Evolutionary conservation across 768 basidiomycete species (phyloP), one percentile per base, ranked within the genome.

Genomic region (Cubamyces lactineus): DNA sequence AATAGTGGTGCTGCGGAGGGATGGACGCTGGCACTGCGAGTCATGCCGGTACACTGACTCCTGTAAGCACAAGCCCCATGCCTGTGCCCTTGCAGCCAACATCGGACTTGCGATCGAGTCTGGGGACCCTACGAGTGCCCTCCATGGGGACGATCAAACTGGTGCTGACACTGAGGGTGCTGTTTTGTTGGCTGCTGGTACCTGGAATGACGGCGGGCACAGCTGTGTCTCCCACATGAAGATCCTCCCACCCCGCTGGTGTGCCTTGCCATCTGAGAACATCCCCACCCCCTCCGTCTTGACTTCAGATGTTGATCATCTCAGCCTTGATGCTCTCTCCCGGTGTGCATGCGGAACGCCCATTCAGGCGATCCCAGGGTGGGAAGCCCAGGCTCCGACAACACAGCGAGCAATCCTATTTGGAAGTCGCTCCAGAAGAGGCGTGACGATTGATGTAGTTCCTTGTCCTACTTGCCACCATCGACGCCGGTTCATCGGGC

Each of bases 21-120:
- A 59, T n/a, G 58, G 58, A 1, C 58, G 58, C 1, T 59, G 58
- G 58, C 58, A 59, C 28, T 59, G 58, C 17, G 17, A 52, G 26
- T 59, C 58, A 1, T 59, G 58, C 24, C 1, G 58, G 9, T 59
- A 53, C 17, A 2, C 43, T 19, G 41, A 45, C 9, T 21, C 30
- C 4, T 59, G 58, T 38, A 59, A 59, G 17, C 58, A 59, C 23
- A 38, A 26, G 8, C 58, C 58, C 1, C 58, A 59, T 24, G 58
- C 58, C 9, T 8, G 46, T 1, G 58, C 52, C 9, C 23, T 38
- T 16, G 58, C 58, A 2, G 15, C 19, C 5, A 3, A 38, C 3
- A 21, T 17, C 9, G 58, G 58, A 7, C 21, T 53, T 16, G 2
- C 47, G 28, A 34, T 13, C 11, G 42, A 38, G 4, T 5, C 40